Evolutionary conservation across 2,329 filamentous ascomycete species (phyloP), one percentile per base, ranked within the genome.

Genomic region (Alternaria sp.): DNA sequence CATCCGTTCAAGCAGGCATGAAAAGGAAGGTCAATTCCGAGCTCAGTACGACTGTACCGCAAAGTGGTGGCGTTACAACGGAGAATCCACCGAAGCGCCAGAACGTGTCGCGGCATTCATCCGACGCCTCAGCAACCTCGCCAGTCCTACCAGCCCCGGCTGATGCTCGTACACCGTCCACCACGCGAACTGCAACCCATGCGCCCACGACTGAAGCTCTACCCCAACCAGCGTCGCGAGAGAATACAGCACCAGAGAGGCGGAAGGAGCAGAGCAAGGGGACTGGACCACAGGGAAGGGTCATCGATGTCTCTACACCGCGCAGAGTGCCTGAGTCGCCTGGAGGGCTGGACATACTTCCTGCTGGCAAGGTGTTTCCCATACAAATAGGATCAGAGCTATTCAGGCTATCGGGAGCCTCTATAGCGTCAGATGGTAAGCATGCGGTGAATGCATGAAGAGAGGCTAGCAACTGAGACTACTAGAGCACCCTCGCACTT

Each of bases 401-500:
- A n/a, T 91, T 91, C 76, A 83, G 87, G 60, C 78, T 91, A 47
- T 91, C 88, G 9, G 89, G 89, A 32, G 89, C 89, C 12, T 91
- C 88, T 49, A 87, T 91, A 59, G 88, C 87, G 56, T 91, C 88
- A 65, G 89, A 91, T 86, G 88, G 89, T 91, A 79, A 82, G 86
- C 59, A 72, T 61, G 16, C 18, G 18, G 59, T 46, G 34, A 18
- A 51, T 11, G n/a, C 12, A 14, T 32, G 24, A 49, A 24, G 8
- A 54, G 41, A 55, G 44, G 16, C 54, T 51, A 54, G 62, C 61
- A 64, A 72, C 83, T 87, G 78, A 88, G 75, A 81, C 74, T 80
- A 78, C 75, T 82, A 83, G 81, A 96, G 94, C 93, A 73, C 94
- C 94, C 59, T 97, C 94, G 51, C 97, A 97, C 79, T 97, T 98